phyloP scores from a whole-genome alignment of 1,284 basidiomycete genomes.

The Rhodofomes roseus region DNA sequence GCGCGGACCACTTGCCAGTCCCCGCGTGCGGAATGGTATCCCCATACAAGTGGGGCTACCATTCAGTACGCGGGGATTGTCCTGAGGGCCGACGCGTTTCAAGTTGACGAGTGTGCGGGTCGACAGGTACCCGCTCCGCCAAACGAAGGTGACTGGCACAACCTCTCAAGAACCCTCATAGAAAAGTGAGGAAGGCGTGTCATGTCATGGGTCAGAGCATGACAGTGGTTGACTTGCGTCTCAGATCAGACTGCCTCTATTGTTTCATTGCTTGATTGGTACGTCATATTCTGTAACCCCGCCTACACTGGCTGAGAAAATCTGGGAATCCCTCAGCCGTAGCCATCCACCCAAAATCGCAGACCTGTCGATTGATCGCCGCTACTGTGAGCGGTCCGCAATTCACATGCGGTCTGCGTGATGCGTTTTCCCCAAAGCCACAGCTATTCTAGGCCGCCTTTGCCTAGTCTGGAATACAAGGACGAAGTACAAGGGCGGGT shows the following conservation, averaged over 20 bases:
- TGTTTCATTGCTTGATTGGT: neutral
- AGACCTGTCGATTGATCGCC: neutral
- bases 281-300: neutral
- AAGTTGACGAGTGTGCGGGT: neutral
- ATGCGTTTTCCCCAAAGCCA: neutral
- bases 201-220: neutral
- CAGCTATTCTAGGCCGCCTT: neutral
- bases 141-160: no score
- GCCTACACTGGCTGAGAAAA: neutral
- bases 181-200: no score
- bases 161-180: no score
- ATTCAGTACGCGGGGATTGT: slow-evolving; percentile 4
- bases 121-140: no score
- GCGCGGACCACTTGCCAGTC: slow-evolving; percentile 1
- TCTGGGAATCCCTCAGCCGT: neutral
- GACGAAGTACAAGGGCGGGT: neutral
- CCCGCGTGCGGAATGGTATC: neutral
- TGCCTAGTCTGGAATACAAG: neutral
- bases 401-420: neutral
- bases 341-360: neutral
- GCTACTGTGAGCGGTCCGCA: neutral
- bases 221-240: neutral
- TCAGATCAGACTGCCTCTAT: neutral
- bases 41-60: neutral
- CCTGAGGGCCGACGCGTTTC: neutral